Base-by-base conservation (phyloP, 140 eudicot species). In the Anethum foeniculum region DNA sequence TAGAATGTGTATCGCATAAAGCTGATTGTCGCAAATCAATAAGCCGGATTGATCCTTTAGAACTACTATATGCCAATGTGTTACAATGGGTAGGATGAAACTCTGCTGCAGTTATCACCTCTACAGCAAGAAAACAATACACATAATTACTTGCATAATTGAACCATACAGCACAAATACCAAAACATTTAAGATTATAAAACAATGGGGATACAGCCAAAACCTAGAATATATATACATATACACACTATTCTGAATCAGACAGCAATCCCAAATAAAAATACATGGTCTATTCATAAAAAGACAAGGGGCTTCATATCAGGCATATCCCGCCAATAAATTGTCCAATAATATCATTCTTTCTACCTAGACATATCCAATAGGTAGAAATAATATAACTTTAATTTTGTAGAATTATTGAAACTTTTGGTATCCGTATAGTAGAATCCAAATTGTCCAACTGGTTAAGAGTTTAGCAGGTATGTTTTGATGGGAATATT, bases 41-140 rank as follows among this genome's bases (percentile, higher is more conserved):
- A 75, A 96, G 97, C 21, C 99, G 98, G 80, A 96, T 91, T 62
- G 94, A 93, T 73, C 99, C 99, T 87, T 93, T 96, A 72, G 99
- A 96, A 80, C 99, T 96, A 81, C 99, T 93, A 77, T 96, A 96
- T 32, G 98, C 99, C 81, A 96, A 87, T 82, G 82, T 89, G 87
- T 91, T 96, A 84, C 99, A 96, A 34, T 91, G 93, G 69, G 89
- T 86, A 81, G 99, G 99, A 86, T 96, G 99, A 82, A 96, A 96
- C 88, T 93, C 99, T 49, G 99, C 99, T 48, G 89, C 91, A 68
- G 99, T 96, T 81, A 96, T 96, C 82, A 96, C 99, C 98, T 96
- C 99, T 96, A 98, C 86, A 84, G 51, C 32, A 25, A 74, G 39
- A 74, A 74, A 25, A 30, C 49, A 46, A 14, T 74, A 12, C 58